Percentiles rank a stretch among this genome's conserved stretches.
phyloP scores from a whole-genome alignment of 257 asterid genomes.

The Phtheirospermum japonicum region DNA sequence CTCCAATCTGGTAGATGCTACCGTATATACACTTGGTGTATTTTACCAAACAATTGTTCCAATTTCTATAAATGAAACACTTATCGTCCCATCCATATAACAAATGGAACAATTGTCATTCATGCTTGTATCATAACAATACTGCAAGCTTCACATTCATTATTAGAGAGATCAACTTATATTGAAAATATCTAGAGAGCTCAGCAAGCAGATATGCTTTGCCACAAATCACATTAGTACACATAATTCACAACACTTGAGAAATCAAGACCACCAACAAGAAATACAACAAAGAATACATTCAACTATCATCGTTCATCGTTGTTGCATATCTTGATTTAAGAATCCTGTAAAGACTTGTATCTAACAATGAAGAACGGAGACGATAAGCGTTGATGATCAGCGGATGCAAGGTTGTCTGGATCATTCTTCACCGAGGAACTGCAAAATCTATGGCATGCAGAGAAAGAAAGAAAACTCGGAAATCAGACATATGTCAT shows the following conservation, averaged over 20 bases:
- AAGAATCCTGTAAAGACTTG: slow-evolving; percentile 18
- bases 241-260: background rate
- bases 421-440: slow-evolving; percentile 45
- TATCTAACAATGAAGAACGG: slow-evolving; percentile 11
- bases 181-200: background rate
- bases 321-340: background rate
- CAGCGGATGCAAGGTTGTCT: slow-evolving; percentile 20
- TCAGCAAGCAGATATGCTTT: background rate
- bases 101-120: no score
- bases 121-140: no score
- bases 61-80: no score
- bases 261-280: slow-evolving; percentile 8
- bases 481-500: background rate
- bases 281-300: background rate
- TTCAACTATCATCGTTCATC: background rate
- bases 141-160: no score
- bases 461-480: slow-evolving; percentile 17
- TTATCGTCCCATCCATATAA: no score
- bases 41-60: no score
- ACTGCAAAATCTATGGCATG: slow-evolving; percentile 45
- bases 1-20: no score
- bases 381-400: background rate
- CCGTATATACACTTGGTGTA: no score
- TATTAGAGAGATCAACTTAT: no score
- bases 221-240: background rate